A percentile compares a stretch with the other conserved stretches of the same genome.
Evolutionary conservation across 78 protist genomes (phyloP).

Genomic region (Thecamonas trahens): DNA sequence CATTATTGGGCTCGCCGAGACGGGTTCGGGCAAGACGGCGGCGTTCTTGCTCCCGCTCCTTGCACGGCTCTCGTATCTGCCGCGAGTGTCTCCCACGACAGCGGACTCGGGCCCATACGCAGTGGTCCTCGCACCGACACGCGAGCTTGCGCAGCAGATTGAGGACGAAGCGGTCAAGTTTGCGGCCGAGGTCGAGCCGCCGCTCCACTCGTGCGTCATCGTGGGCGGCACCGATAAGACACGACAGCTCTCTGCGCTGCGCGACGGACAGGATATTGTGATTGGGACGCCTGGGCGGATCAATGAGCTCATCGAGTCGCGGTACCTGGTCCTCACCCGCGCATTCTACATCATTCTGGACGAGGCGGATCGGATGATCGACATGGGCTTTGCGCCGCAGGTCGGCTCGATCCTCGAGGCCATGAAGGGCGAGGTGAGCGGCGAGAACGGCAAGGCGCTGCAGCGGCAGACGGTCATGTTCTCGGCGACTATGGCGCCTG

Average conservation of each 20-base stretch:
- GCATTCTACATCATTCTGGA: slow-evolving; percentile 85
- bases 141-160: slow-evolving; percentile 77
- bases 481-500: slow-evolving; percentile 87
- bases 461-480: slow-evolving; percentile 71
- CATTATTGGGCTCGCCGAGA: slow-evolving; percentile 72
- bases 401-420: slow-evolving; percentile 56
- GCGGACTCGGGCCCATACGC: slow-evolving; percentile 72
- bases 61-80: slow-evolving; percentile 29
- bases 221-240: slow-evolving; percentile 75
- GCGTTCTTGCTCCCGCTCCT: slow-evolving; percentile 75
- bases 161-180: slow-evolving; percentile 54
- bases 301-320: slow-evolving; percentile 71
- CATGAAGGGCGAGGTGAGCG: slow-evolving; percentile 20
- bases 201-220: slow-evolving; percentile 44
- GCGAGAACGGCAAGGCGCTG: slow-evolving; percentile 19
- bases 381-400: slow-evolving; percentile 69
- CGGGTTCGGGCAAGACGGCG: slow-evolving; percentile 87
- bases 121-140: slow-evolving; percentile 70
- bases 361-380: slow-evolving; percentile 87
- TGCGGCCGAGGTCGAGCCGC: too few relatives aligned
- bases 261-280: slow-evolving; percentile 76
- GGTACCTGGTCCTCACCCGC: slow-evolving; percentile 72
- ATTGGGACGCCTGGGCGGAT: slow-evolving; percentile 89
- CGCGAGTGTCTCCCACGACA: slow-evolving; percentile 30
- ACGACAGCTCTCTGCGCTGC: slow-evolving; percentile 53